phyloP scores from a whole-genome alignment of 2,329 filamentous ascomycete species.

The Arthrobotrys sphaeroides region DNA sequence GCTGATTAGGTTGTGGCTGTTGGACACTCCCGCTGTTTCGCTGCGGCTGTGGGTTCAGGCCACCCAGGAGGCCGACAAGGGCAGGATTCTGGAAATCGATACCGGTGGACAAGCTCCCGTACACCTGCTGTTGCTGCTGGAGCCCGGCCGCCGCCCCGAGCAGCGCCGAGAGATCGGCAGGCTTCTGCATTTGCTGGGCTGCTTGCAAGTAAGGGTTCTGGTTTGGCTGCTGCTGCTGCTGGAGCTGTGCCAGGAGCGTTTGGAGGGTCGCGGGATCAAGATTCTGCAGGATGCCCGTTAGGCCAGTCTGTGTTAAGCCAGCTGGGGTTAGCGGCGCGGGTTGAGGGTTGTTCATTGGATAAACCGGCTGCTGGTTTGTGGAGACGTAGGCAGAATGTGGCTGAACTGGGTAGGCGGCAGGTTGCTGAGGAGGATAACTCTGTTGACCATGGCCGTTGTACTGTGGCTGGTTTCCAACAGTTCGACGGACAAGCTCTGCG shows the following conservation, averaged over 20 bases:
- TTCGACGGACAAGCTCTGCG: constrained; percentile 79
- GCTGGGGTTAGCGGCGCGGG: constrained; percentile 58
- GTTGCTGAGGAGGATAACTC: constrained; percentile 59
- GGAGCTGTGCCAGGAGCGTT: constrained; percentile 70
- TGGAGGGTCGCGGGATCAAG: constrained; percentile 77
- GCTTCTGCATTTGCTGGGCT: constrained; percentile 42
- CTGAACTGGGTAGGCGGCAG: constrained; percentile 55
- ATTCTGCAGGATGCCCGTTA: constrained; percentile 73
- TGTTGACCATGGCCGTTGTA: constrained; percentile 59
- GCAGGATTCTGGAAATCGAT: constrained; percentile 49
- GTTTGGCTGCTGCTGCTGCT: constrained; percentile 59
- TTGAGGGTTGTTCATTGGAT: constrained; percentile 59
- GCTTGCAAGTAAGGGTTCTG: constrained; percentile 48
- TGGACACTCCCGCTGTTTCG: constrained; percentile 19
- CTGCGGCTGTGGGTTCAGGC: constrained; percentile 17
- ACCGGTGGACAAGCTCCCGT: constrained; percentile 21
- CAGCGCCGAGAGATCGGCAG: constrained; percentile 41
- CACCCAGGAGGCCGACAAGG: constrained; percentile 30
- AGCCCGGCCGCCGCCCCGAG: constrained; percentile 45
- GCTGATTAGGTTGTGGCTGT: constrained; percentile 49
- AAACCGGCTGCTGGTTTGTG: constrained; percentile 57
- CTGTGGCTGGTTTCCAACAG: constrained; percentile 63
- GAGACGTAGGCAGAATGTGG: constrained; percentile 57
- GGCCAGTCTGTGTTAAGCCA: constrained; percentile 62
- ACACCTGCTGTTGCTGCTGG: constrained; percentile 33